Conservation (phyloP, 2,329 filamentous ascomycete species). For the Cladosporium phlei region DNA sequence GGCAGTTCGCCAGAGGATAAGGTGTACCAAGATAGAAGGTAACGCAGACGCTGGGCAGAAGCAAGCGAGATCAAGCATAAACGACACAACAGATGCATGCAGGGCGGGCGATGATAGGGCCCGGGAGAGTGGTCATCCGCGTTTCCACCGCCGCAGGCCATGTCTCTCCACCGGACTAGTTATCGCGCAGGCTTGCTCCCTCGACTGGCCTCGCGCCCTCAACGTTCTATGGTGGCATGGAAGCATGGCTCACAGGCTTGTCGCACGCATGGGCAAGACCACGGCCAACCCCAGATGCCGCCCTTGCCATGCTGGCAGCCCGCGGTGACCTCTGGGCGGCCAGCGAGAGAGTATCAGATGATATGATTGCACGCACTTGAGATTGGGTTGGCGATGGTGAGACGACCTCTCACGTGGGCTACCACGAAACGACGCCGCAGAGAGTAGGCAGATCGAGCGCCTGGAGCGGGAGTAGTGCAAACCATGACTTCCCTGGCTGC, state of each 20-base stretch:
- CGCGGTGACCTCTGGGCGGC: background rate
- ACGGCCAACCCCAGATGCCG: slow-evolving; percentile 6
- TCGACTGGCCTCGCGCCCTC: slow-evolving; percentile 6
- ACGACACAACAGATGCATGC: too few species aligned
- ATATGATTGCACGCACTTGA: background rate
- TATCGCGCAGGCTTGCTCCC: background rate
- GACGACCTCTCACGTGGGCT: too few species aligned
- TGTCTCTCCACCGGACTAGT: slow-evolving; percentile 9
- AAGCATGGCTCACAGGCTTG: too few species aligned
- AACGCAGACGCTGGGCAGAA: too few species aligned
- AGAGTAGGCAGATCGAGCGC: too few species aligned
- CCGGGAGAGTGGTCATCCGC: slow-evolving; percentile 1
- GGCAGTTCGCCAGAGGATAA: too few species aligned
- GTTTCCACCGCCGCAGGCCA: slow-evolving; percentile 3
- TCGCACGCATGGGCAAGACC: background rate
- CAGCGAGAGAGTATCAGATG: slow-evolving; percentile 7
- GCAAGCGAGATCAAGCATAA: too few species aligned
- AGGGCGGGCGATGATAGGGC: background rate
- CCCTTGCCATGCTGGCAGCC: background rate
- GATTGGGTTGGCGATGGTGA: background rate
- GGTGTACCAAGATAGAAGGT: too few species aligned
- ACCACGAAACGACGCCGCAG: too few species aligned
- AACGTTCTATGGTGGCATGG: slow-evolving; percentile 5
- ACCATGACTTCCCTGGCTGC: too few species aligned
- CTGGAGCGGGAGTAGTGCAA: too few species aligned